Evolutionary conservation across 2,329 filamentous ascomycete genomes (phyloP).

Genomic region (Botrytis paeoniae): DNA sequence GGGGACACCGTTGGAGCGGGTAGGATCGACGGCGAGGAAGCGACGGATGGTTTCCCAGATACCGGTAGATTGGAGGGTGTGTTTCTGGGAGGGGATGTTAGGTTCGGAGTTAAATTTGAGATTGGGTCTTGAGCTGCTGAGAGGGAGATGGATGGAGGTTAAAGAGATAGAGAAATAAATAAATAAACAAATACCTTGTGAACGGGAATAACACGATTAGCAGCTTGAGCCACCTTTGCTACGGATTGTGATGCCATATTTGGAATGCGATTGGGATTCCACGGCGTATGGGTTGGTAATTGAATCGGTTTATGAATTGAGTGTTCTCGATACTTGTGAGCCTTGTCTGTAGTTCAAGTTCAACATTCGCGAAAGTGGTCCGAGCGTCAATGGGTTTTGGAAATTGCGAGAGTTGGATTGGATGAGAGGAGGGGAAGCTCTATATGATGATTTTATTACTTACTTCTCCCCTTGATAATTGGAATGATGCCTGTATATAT

Average conservation of each 20-base stretch:
- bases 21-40: slow-evolving; percentile 74
- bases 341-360: background rate
- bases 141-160: slow-evolving; percentile 15
- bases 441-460: background rate
- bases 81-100: slow-evolving; percentile 66
- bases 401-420: background rate
- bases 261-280: slow-evolving; percentile 30
- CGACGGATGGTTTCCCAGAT: slow-evolving; percentile 84
- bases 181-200: slow-evolving; percentile 49
- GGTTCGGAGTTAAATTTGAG: slow-evolving; percentile 23
- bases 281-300: slow-evolving; percentile 18
- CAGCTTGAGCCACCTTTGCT: slow-evolving; percentile 57
- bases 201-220: slow-evolving; percentile 53
- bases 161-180: background rate
- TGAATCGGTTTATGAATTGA: background rate
- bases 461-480: background rate
- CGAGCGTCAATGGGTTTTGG: background rate
- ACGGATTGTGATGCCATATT: slow-evolving; percentile 49
- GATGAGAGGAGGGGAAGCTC: background rate
- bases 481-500: background rate
- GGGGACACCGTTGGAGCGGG: slow-evolving; percentile 87
- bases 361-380: background rate
- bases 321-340: background rate
- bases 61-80: slow-evolving; percentile 85
- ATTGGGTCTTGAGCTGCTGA: slow-evolving; percentile 24